Evolutionary conservation across 306 rosid genomes (phyloP).

Genomic region (Delonix regia): DNA sequence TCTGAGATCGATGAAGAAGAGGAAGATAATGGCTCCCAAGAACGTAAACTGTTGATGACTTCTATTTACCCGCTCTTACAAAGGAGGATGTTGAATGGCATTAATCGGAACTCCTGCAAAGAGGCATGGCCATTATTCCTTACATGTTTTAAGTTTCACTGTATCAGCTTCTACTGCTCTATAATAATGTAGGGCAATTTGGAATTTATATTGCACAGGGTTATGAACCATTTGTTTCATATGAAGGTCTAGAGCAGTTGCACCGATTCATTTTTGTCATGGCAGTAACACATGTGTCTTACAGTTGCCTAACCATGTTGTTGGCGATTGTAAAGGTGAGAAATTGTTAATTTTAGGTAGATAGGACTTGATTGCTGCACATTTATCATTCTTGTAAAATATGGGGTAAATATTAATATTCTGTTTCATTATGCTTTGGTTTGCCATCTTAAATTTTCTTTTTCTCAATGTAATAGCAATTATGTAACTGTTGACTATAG

Average conservation of each 20-base stretch:
- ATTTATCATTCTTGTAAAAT: not conserved
- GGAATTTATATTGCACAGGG: conserved; percentile 60
- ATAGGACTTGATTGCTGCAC: not conserved
- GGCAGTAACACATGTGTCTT: conserved; percentile 94
- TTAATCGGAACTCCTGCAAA: conserved; percentile 63
- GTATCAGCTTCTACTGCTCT: conserved; percentile 23
- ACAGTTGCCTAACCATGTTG: conserved; percentile 97
- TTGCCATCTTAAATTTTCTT: not conserved
- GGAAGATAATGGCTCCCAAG: conserved; percentile 51
- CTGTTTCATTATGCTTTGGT: not conserved
- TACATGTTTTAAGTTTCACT: conserved; percentile 22
- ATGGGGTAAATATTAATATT: not conserved
- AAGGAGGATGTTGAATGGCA: conserved; percentile 65
- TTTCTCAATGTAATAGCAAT: not conserved
- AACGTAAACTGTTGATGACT: conserved; percentile 64
- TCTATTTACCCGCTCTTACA: conserved; percentile 51
- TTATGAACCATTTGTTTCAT: conserved; percentile 90
- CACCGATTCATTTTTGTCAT: conserved; percentile 97
- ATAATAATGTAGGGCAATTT: conserved; percentile 30
- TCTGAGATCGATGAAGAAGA: conserved; percentile 69
- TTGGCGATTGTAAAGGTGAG: conserved; percentile 93
- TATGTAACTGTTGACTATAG: too few species aligned
- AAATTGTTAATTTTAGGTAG: conserved; percentile 9
- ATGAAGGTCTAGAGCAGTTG: conserved; percentile 97
- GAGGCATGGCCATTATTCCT: conserved; percentile 53